Conservation (phyloP, 176 grass and related monocot genomes). For the Miscanthus lutarioriparius region DNA sequence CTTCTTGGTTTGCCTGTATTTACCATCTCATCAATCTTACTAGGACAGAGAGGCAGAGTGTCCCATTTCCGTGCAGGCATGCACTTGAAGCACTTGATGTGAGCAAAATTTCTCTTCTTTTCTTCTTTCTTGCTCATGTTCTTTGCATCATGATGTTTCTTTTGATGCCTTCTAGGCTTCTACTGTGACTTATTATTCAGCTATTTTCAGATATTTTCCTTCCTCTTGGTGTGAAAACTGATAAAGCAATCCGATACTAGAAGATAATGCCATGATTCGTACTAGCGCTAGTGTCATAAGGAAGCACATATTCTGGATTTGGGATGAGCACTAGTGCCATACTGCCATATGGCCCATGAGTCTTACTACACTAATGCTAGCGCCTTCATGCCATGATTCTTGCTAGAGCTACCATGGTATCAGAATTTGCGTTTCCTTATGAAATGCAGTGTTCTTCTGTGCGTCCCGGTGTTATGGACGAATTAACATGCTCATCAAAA, state of each 20-base stretch:
- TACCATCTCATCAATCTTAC: not conserved
- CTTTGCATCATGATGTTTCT: conserved; percentile 2
- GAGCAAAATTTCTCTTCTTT: not conserved
- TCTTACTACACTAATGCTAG: not conserved
- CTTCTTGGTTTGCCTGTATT: not conserved
- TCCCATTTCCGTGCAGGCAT: not conserved
- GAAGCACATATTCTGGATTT: not conserved
- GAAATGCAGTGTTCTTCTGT: not conserved
- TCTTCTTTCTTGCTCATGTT: not conserved
- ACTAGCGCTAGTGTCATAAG: not conserved
- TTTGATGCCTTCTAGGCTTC: not conserved
- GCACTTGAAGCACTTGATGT: not conserved
- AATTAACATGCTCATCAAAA: not conserved
- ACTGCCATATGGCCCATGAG: not conserved
- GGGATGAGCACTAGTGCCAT: not conserved
- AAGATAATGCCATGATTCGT: not conserved
- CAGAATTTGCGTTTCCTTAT: not conserved
- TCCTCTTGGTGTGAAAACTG: not conserved
- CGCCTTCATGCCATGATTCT: not conserved
- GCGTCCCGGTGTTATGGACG: not conserved
- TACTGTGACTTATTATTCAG: not conserved
- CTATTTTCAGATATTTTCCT: not conserved
- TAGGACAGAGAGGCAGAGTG: not conserved
- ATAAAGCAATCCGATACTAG: not conserved
- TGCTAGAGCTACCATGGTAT: not conserved